Base-by-base conservation (phyloP, 2,329 filamentous ascomycete species). In the Clathrospora elynae region DNA sequence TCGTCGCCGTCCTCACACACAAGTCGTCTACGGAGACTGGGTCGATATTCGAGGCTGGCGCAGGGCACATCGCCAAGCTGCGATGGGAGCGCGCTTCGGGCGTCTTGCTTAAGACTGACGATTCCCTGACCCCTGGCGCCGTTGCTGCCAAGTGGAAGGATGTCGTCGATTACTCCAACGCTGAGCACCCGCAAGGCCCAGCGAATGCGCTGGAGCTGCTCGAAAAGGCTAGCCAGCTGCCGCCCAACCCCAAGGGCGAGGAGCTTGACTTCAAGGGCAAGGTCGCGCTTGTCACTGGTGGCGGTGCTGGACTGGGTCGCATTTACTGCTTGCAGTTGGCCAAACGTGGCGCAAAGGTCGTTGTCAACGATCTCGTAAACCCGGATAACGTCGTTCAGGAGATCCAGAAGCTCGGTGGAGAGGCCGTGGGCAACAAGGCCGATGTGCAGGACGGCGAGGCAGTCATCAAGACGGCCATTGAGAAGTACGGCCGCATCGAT, bases 341-440 rank as follows among this genome's bases (percentile, higher is more conserved):
- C 57, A 91, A 90, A 74, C 79, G 85, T 46, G 90, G 90, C 47
- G 89, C 89, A 24, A 84, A 87, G 37, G 78, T 99, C 17, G 92
- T 97, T 22, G 90, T 99, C 60, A 99, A 99, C 74, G 93, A 99
- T 68, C 79, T 99, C n/a, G 82, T 86, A 35, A 86, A 97, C 77
- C 93, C 93, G 5, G 91, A 96, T 65, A 81, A 82, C 35, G 90
- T 95, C 24, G 93, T 97, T 25, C 81, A 86, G 61, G 93, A 99
- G 78, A 97, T 99, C 68, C 87, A 88, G 76, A 87, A 91, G 73
- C 65, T 85, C 33, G 93, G 93, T 44, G 92, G 91, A 54, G 86
- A 95, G 75, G 92, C 93, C 18, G 88, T 89, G 44, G 90, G 90
- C 60, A 90, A 95, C 73, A 96, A 95, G 78, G 90, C 89, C 44